Base-by-base conservation (phyloP, 768 basidiomycete genomes). In the Boletellus ananas region DNA sequence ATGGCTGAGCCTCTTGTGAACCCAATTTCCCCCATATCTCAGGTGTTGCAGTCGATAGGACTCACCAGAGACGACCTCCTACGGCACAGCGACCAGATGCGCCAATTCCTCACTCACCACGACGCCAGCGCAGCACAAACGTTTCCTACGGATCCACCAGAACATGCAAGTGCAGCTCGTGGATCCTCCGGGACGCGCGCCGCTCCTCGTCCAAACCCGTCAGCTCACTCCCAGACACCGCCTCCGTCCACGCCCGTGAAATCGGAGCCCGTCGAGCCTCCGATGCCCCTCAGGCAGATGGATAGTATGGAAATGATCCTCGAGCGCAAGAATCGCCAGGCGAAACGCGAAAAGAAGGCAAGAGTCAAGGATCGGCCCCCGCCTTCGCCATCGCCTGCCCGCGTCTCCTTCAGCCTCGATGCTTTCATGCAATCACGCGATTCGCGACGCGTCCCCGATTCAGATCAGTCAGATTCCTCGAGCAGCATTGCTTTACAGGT, bases 231-330 rank as follows among this genome's bases (percentile, higher is more conserved):
- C 25, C 62, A 55, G 31, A 66, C 67, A 13, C 78, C 83, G 20
- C 57, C 71, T 12, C 79, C 81, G 12, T 70, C 70, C 31, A 83
- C 83, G 1, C 83, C 84, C 21, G 74, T 86, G 55, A 86, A 87
- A 65, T 69, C 76, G 1, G 85, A 87, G 60, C 79, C 79, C 9
- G 60, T 67, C 40, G 84, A 87, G 49, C 65, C 63, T 20, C 45
- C 70, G 38, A 64, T 78, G 45, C 76, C 81, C 12, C 64, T 74
- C 20, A 79, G 84, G 27, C 80, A 78, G 33, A 79, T 80, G 68
- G 84, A 85, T 55, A 86, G 77, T 62, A 89, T 90, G 87, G 84
- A 90, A 54, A 70, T 79, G 70, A 79, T 90, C 36, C 77, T 90
- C 53, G 87, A 89, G 64, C 79, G 84, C 39, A 84, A 87, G 64